Percentiles rank a stretch among this genome's conserved stretches.
These are phyloP conservation scores for Citrus trifoliata DNA, from an alignment of 345 rosid genomes.

Conservation along the genomic window DNA sequence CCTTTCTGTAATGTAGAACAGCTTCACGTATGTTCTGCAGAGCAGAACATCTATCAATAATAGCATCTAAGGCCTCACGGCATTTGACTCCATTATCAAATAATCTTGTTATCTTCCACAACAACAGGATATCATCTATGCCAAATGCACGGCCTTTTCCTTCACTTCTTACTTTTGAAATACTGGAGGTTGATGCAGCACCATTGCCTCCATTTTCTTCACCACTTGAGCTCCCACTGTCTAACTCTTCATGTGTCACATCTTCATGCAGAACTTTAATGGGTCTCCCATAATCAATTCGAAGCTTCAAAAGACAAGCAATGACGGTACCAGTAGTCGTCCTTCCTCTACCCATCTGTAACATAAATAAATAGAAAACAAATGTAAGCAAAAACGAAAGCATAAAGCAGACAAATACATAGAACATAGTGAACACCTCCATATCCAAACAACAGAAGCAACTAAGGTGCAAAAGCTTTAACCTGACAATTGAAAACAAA, in stretches of 20 bases:
- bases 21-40: slow-evolving; percentile 96
- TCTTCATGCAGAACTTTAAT: slow-evolving; percentile 60
- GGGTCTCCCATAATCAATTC: slow-evolving; percentile 86
- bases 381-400: neutral
- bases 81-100: slow-evolving; percentile 90
- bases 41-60: slow-evolving; percentile 94
- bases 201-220: slow-evolving; percentile 69
- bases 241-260: slow-evolving; percentile 56
- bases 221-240: slow-evolving; percentile 81
- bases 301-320: slow-evolving; percentile 92
- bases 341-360: slow-evolving; percentile 99
- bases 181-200: slow-evolving; percentile 30
- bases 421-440: slow-evolving; percentile 5
- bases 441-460: slow-evolving; percentile 1
- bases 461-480: slow-evolving; percentile 5
- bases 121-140: slow-evolving; percentile 77
- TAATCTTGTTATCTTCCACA: slow-evolving; percentile 92
- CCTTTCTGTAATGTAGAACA: slow-evolving; percentile 78
- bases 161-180: slow-evolving; percentile 32
- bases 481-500: slow-evolving; percentile 99
- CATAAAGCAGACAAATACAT: neutral
- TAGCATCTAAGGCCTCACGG: slow-evolving; percentile 89
- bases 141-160: slow-evolving; percentile 74
- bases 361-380: slow-evolving; percentile 7
- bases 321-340: slow-evolving; percentile 99